Evolutionary conservation across 2,329 filamentous ascomycete genomes (phyloP).

Genomic region (Didymella segeticola): DNA sequence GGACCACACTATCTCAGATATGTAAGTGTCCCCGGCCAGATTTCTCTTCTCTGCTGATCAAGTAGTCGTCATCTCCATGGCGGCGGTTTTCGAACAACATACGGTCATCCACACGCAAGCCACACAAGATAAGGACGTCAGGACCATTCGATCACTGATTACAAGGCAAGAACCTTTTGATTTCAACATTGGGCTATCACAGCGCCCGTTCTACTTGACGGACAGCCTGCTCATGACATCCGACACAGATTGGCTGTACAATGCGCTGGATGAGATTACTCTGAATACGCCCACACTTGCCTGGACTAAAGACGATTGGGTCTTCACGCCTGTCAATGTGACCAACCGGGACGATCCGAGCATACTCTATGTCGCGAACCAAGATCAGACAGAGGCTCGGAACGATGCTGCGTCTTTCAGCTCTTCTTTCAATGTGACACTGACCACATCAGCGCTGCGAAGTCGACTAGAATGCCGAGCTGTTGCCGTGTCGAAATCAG

Average conservation of each 20-base stretch:
- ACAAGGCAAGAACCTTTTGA: constrained; percentile 5
- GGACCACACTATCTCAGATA: constrained; percentile 10
- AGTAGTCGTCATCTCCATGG: constrained; percentile 13
- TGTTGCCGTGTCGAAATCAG: too few species aligned
- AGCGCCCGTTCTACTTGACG: not conserved
- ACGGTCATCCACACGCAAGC: constrained; percentile 2
- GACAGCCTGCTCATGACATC: not conserved
- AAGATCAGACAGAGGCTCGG: too few species aligned
- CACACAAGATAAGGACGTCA: not conserved
- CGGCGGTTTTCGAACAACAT: constrained; percentile 11
- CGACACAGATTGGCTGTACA: constrained; percentile 20
- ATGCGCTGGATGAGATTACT: constrained; percentile 8
- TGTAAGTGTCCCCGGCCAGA: not conserved
- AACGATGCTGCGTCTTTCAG: too few species aligned
- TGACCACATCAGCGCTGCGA: too few species aligned
- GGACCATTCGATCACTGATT: not conserved
- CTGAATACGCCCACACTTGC: not conserved
- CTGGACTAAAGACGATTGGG: constrained; percentile 15
- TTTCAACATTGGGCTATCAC: not conserved
- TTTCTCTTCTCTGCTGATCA: not conserved
- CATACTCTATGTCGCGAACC: too few species aligned
- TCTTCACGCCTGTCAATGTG: constrained; percentile 9
- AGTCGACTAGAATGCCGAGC: too few species aligned
- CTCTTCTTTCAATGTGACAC: too few species aligned
- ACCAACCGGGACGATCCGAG: too few species aligned